These are phyloP conservation scores for Orbilia oligospora DNA, from an alignment of 2,329 filamentous ascomycete species.

Conservation along the genomic window DNA sequence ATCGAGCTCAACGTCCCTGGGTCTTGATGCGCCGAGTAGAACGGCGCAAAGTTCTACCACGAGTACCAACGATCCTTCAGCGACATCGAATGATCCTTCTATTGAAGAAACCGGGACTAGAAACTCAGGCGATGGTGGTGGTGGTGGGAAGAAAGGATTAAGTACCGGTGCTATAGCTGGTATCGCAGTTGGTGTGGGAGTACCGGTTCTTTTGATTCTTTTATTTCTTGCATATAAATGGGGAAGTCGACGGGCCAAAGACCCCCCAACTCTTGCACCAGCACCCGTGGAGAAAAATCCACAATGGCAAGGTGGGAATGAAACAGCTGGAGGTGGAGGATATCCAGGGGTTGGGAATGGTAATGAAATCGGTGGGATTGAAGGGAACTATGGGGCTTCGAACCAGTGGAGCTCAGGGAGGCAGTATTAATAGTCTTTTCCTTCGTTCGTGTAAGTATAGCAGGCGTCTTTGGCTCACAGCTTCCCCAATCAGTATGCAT, in stretches of 20 bases:
- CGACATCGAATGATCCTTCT: not conserved
- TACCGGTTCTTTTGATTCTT: conserved; percentile 9
- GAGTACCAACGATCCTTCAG: too few species aligned
- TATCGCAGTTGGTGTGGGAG: conserved; percentile 16
- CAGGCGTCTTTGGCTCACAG: too few species aligned
- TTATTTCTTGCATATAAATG: conserved; percentile 24
- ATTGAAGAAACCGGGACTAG: not conserved
- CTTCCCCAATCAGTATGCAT: too few species aligned
- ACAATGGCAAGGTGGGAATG: conserved; percentile 44
- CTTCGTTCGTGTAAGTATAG: too few species aligned
- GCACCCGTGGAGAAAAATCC: not conserved
- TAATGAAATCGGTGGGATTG: conserved; percentile 39
- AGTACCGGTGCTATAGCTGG: conserved; percentile 20
- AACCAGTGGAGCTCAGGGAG: not conserved
- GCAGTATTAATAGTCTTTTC: not conserved
- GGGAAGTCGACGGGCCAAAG: not conserved
- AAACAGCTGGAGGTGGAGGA: conserved; percentile 26
- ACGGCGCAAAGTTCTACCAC: not conserved
- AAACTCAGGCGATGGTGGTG: not conserved
- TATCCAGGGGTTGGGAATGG: conserved; percentile 40
- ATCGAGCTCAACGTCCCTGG: too few species aligned
- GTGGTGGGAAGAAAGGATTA: conserved; percentile 10
- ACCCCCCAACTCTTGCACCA: conserved; percentile 14
- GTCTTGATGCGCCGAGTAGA: too few species aligned
- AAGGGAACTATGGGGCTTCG: not conserved